Percentiles rank a stretch among this genome's conserved stretches.
Conservation (phyloP, 2,329 filamentous ascomycete genomes). For the Onygenales sp. region DNA sequence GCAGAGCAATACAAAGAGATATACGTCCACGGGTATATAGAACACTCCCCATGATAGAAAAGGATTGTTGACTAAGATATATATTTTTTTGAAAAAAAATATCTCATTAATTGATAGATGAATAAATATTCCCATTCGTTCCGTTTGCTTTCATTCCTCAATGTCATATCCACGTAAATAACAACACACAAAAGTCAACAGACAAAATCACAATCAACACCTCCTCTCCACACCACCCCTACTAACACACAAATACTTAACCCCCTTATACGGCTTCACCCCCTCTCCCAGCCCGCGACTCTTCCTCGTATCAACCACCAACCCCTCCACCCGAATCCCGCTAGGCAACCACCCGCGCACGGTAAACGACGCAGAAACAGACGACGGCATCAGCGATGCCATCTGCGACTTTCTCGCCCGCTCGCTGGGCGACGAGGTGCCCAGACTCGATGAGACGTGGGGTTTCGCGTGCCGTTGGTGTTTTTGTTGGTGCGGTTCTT, state of each 20-base stretch:
- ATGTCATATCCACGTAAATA: not conserved
- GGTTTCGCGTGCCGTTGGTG: slow-evolving; percentile 2
- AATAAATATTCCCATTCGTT: not conserved
- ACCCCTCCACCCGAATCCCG: slow-evolving; percentile 53
- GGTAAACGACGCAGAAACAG: slow-evolving; percentile 57
- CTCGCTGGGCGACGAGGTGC: not conserved
- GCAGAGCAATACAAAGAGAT: too few species aligned
- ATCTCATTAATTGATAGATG: too few species aligned
- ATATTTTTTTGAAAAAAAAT: too few species aligned
- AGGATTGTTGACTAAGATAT: too few species aligned
- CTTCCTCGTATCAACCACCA: slow-evolving; percentile 61
- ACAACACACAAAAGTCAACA: not conserved
- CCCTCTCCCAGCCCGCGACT: slow-evolving; percentile 78
- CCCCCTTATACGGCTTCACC: slow-evolving; percentile 92
- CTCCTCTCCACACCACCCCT: slow-evolving; percentile 43
- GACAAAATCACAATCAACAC: slow-evolving; percentile 15
- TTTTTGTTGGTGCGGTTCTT: slow-evolving; percentile 7
- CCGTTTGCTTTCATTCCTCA: not conserved
- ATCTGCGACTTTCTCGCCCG: slow-evolving; percentile 1
- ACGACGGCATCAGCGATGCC: slow-evolving; percentile 64
- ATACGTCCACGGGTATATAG: too few species aligned
- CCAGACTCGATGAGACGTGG: not conserved
- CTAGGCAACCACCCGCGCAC: slow-evolving; percentile 57
- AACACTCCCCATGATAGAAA: too few species aligned
- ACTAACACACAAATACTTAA: slow-evolving; percentile 83